A percentile compares a stretch with the other conserved stretches of the same genome.
Conservation (phyloP, 2,329 filamentous ascomycete species). For the Arthrobotrys megalospora region DNA sequence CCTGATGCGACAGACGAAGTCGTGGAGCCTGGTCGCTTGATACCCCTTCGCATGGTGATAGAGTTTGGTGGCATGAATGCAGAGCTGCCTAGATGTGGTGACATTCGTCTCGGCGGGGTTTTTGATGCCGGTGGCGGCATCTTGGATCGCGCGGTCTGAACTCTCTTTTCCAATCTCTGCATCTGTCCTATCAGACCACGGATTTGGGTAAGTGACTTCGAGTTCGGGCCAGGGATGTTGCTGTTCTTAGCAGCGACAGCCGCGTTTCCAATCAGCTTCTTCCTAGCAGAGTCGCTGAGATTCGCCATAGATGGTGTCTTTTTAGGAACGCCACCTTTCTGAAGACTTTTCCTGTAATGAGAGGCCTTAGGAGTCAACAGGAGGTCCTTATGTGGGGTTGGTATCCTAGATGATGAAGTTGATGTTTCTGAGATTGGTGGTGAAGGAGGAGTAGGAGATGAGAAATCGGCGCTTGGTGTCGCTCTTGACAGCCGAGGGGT, state of each 20-base stretch:
- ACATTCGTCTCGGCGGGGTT: constrained; percentile 77
- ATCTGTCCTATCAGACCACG: constrained; percentile 95
- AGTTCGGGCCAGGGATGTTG: constrained; percentile 71
- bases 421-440: constrained; percentile 93
- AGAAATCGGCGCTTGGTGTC: constrained; percentile 74
- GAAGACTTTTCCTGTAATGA: constrained; percentile 66
- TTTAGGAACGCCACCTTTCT: constrained; percentile 64
- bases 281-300: constrained; percentile 42
- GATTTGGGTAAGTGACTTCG: constrained; percentile 88
- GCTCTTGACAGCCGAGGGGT: constrained; percentile 76
- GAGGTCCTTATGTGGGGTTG: constrained; percentile 70
- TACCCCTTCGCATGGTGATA: constrained; percentile 53
- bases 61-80: constrained; percentile 57
- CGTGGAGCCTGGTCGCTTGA: constrained; percentile 62
- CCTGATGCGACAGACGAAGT: constrained; percentile 63
- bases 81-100: constrained; percentile 54
- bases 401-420: constrained; percentile 72
- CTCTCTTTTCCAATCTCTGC: constrained; percentile 93
- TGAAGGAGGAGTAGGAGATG: constrained; percentile 86
- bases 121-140: constrained; percentile 86
- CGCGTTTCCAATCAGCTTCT: constrained; percentile 65
- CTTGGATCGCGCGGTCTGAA: constrained; percentile 91
- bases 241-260: constrained; percentile 68
- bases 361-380: constrained; percentile 72
- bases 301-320: constrained; percentile 51